Base-by-base conservation (phyloP, 139 green algal species). In the Haematococcus sp. region DNA sequence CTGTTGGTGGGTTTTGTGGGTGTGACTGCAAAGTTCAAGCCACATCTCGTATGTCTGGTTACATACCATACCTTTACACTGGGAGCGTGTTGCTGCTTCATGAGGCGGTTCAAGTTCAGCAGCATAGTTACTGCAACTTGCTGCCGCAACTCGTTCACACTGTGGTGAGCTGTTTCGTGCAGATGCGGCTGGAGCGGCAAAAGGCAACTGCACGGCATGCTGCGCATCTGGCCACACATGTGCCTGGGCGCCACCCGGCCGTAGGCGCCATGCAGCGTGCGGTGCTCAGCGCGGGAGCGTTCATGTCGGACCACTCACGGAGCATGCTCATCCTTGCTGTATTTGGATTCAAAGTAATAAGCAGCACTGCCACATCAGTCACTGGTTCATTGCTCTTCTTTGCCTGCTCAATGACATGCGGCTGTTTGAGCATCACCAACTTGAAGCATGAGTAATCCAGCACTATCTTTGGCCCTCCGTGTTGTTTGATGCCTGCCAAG, bases 331-430 rank as follows among this genome's bases (percentile, higher is more conserved):
- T 96, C 28, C 76, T 94, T n/a, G 80, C 85, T 1, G 90, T 97
- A 20, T 96, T 97, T 81, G 90, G 79, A 11, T 96, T 95, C 89
- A 97, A 97, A 86, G 90, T 90, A 61, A 27, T 3, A 9, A 61
- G 44, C 44, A 61, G 19, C 54, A 61, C 54, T 23, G 5, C 19
- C 5, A 61, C 27, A 61, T 11, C 54, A n/a, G n/a, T n/a, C n/a
- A n/a, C n/a, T n/a, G n/a, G n/a, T n/a, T n/a, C n/a, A n/a, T n/a
- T n/a, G n/a, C n/a, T n/a, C n/a, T n/a, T n/a, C n/a, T n/a, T 34
- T 16, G 13, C 7, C 16, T 23, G 58, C 58, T 33, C 13, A 23
- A 43, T 23, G 25, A 23, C 58, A 63, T 5, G 20, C 32, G 64
- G 16, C 33, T 56, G 25, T 32, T 15, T 59, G 33, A 32, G 60